These are phyloP conservation scores for Ascochyta viciae-villosae DNA, from an alignment of 2,329 filamentous ascomycete species.

Conservation along the genomic window DNA sequence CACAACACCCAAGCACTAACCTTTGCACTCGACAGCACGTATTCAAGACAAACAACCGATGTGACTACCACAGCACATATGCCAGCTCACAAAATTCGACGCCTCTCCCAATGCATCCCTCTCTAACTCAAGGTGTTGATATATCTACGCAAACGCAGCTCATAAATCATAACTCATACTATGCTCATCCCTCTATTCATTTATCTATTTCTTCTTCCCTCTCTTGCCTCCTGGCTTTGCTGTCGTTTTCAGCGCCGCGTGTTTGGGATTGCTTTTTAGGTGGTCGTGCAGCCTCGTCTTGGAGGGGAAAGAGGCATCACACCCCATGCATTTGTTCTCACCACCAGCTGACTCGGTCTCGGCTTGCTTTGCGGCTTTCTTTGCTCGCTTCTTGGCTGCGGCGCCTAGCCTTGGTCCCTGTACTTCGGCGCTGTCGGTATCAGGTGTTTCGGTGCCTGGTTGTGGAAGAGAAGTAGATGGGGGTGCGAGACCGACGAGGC, in stretches of 20 bases:
- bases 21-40: not conserved
- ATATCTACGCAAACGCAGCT: not conserved
- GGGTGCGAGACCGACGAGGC: constrained; percentile 31
- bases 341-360: constrained; percentile 32
- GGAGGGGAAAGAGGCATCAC: constrained; percentile 78
- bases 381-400: constrained; percentile 57
- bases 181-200: not conserved
- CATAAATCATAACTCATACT: not conserved
- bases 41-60: too few species aligned
- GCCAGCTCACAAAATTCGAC: too few species aligned
- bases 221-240: constrained; percentile 27
- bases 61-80: too few species aligned
- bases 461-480: constrained; percentile 9
- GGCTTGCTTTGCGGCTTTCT: constrained; percentile 53
- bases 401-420: constrained; percentile 53
- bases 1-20: not conserved
- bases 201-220: constrained; percentile 18
- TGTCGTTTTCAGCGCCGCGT: constrained; percentile 61
- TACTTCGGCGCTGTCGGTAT: not conserved
- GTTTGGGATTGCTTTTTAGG: constrained; percentile 65
- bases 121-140: too few species aligned
- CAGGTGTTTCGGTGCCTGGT: constrained; percentile 9
- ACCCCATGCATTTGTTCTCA: constrained; percentile 76
- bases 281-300: constrained; percentile 77
- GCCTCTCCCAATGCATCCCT: not conserved